Base-by-base conservation (phyloP, 176 grass and related monocot genomes). In the Rhynchospora breviuscula region DNA sequence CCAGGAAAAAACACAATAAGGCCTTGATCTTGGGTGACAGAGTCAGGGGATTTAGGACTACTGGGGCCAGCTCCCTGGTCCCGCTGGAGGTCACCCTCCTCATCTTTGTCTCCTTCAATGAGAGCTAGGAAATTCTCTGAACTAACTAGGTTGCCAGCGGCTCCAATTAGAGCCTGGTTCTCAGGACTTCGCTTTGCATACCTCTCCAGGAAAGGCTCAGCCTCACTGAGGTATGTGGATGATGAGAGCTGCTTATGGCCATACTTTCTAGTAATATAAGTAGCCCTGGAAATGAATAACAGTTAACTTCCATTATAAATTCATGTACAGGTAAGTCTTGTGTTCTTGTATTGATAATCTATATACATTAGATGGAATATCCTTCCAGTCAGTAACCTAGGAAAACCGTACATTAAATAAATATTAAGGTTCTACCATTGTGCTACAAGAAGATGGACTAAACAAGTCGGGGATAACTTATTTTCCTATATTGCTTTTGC, bases 1-100 rank as follows among this genome's bases (percentile, higher is more conserved):
- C 95, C 95, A 4, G 92, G 95, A 84, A 98, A 98, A 85, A 98
- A 98, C 53, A 98, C 91, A 54, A 98, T 88, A 82, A 98, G 90
- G 63, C 95, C 95, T 67, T 91, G 89, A 63, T 87, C 85, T 91
- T 98, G 93, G 9, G 82, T 87, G 92, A 98, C 87, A 17, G 89
- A 68, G 61, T 95, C 92, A 43, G 68, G 72, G 60, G 80, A 72
- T 21, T 64, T 68, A 79, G 88, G 84, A 86, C 90, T 93, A 81
- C 81, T 77, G 83, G 91, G 82, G 63, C 85, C 49, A 51, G 72
- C 85, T 15, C 87, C 92, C 72, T 79, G 54, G 45, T 93, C 89
- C 46, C 70, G 13, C 79, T 88, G 87, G 83, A 98, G 86, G 74
- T 98, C 90, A 31, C 92, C 92, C 64, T 98, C 95, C 87, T 98